These are phyloP conservation scores for Trichothecium roseum DNA, from an alignment of 2,329 filamentous ascomycete species.

Conservation along the genomic window DNA sequence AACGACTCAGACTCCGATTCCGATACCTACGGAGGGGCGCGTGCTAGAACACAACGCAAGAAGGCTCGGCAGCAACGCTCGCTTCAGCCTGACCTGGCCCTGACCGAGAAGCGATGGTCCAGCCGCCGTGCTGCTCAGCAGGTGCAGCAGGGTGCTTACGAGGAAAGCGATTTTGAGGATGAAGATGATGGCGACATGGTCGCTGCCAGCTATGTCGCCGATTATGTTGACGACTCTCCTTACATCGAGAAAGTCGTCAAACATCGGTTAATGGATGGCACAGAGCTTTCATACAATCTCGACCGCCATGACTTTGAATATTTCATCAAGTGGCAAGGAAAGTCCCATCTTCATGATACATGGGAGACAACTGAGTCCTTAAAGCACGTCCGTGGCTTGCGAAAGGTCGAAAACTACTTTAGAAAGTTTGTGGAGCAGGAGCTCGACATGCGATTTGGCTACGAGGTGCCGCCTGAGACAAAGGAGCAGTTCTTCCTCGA, in stretches of 20 bases:
- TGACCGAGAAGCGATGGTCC: constrained; percentile 83
- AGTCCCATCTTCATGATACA: constrained; percentile 89
- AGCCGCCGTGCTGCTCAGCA: constrained; percentile 76
- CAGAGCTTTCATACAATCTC: constrained; percentile 46
- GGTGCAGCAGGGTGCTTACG: constrained; percentile 50
- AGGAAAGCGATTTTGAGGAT: constrained; percentile 56
- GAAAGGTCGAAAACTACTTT: constrained; percentile 92
- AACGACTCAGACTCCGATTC: constrained; percentile 61
- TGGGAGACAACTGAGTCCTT: constrained; percentile 79
- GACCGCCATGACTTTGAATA: constrained; percentile 74
- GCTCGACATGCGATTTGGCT: constrained; percentile 63
- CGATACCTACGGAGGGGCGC: constrained; percentile 66
- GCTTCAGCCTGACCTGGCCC: constrained; percentile 53
- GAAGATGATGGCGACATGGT: constrained; percentile 46
- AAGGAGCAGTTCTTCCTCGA: constrained; percentile 94
- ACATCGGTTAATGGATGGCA: constrained; percentile 65
- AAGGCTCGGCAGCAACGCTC: constrained; percentile 68
- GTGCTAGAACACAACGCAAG: constrained; percentile 58
- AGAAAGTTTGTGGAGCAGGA: constrained; percentile 74
- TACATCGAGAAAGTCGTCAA: constrained; percentile 88
- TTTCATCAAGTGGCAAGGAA: constrained; percentile 92
- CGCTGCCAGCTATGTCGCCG: constrained; percentile 58
- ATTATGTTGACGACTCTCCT: constrained; percentile 66
- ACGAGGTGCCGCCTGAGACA: constrained; percentile 72
- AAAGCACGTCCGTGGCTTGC: constrained; percentile 68